These are phyloP conservation scores for Nothopassalora personata DNA, from an alignment of 2,329 filamentous ascomycete genomes.

Conservation along the genomic window DNA sequence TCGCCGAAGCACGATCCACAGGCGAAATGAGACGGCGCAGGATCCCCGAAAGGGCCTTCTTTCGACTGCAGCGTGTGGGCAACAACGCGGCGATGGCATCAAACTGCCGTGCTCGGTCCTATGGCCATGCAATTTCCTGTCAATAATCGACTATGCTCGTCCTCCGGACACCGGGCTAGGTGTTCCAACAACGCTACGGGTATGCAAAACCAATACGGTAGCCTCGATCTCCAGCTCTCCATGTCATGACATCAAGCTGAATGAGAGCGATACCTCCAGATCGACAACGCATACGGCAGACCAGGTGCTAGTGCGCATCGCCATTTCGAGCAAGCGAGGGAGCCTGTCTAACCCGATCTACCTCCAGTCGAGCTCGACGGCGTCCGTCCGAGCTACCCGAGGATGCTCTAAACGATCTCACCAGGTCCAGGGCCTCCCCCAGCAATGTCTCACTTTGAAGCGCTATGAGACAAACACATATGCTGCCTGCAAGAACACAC, in stretches of 20 bases:
- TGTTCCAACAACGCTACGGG: neutral
- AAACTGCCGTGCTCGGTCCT: neutral
- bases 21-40: neutral
- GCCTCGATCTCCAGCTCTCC: neutral
- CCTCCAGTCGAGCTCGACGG: neutral
- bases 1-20: neutral
- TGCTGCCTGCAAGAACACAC: neutral
- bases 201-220: neutral
- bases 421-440: neutral
- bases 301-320: conserved; percentile 3
- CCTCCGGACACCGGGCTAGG: neutral
- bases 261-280: neutral
- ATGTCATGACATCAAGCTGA: neutral
- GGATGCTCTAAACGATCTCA: neutral
- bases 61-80: neutral
- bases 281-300: conserved; percentile 14
- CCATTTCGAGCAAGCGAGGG: neutral
- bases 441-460: conserved; percentile 2
- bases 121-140: neutral
- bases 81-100: neutral
- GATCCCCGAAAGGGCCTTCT: neutral
- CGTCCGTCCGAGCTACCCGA: neutral
- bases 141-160: neutral
- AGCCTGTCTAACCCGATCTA: neutral
- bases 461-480: neutral